Evolutionary conservation across 352 stramenopile species (phyloP), one percentile per base, ranked within the genome.

Genomic region (Pythium vanterpoolii): DNA sequence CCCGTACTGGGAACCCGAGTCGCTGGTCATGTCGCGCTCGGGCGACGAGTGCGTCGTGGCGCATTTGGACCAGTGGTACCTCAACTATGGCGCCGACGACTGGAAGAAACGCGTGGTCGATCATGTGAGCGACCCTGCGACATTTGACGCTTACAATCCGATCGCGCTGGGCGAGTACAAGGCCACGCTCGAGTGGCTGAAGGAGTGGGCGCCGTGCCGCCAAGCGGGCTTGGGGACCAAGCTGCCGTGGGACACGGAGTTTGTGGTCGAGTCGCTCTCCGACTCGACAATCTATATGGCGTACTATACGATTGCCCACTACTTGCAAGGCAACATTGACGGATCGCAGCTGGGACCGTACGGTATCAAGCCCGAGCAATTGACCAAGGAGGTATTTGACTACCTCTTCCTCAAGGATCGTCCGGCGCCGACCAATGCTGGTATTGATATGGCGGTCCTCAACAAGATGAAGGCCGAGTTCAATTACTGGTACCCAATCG

Each of bases 211-310:
- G 11, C 98, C 97, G 68, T 99, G 95, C 56, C 89, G 97, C 53
- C 95, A 98, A 64, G 98, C 98, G 66, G 98, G 98, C 34, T 82
- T 99, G 16, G 98, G 83, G 43, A 95, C 86, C 47, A 93, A 94
- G 72, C 80, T 99, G 43, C 98, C 98, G 11, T 99, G 98, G 98
- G 98, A 99, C 79, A 83, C 89, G 8, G 74, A 98, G 63, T 99
- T 98, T 72, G 96, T 99, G 19, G 99, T 99, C 46, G 98, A 99
- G 76, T 99, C 91, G 43, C 89, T 99, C 31, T 99, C 96, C 27
- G 98, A 99, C 73, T 99, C 92, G 76, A 99, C 98, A 18, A 99
- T 99, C 64, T 99, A 99, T 84, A 99, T 99, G 98, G 96, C 98
- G 27, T 99, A 99, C 77, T 99, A 99, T 75, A 99, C 97, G 10